phyloP scores from a whole-genome alignment of 345 rosid genomes.

The Camelina hispida region DNA sequence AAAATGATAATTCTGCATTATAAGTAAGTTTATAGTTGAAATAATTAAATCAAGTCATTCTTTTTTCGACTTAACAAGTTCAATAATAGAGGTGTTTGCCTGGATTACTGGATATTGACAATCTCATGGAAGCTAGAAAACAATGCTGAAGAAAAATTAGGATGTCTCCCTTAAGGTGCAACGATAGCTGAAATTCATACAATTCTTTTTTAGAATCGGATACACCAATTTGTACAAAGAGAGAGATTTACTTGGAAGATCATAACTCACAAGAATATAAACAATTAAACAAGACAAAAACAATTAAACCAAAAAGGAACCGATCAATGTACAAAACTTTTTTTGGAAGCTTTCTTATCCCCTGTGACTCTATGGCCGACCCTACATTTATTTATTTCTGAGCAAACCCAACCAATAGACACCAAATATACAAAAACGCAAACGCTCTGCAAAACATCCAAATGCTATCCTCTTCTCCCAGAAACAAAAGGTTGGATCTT shows the following conservation, averaged over 20 bases:
- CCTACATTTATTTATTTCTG: slow-evolving; percentile 31
- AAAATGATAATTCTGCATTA: too few relatives aligned
- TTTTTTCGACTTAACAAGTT: not conserved
- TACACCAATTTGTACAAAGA: too few relatives aligned
- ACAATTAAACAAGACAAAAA: not conserved
- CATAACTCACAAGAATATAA: not conserved
- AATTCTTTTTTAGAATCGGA: too few relatives aligned
- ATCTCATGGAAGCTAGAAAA: not conserved
- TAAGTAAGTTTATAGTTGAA: not conserved
- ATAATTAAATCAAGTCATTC: not conserved
- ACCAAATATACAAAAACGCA: slow-evolving; percentile 34
- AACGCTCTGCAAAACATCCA: slow-evolving; percentile 8
- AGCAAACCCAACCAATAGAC: slow-evolving; percentile 30
- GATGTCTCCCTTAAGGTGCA: too few relatives aligned
- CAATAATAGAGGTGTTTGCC: not conserved
- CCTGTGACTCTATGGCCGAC: too few relatives aligned
- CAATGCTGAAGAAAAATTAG: too few relatives aligned
- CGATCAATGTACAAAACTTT: slow-evolving; percentile 33
- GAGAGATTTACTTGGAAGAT: too few relatives aligned
- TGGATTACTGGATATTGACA: not conserved
- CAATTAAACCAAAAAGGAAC: not conserved
- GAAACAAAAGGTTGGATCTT: not conserved
- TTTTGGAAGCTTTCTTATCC: slow-evolving; percentile 7
- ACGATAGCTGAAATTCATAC: too few relatives aligned
- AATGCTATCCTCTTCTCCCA: slow-evolving; percentile 9